phyloP scores from a whole-genome alignment of 2,329 filamentous ascomycete species.

The Dothideomycetes sp. region DNA sequence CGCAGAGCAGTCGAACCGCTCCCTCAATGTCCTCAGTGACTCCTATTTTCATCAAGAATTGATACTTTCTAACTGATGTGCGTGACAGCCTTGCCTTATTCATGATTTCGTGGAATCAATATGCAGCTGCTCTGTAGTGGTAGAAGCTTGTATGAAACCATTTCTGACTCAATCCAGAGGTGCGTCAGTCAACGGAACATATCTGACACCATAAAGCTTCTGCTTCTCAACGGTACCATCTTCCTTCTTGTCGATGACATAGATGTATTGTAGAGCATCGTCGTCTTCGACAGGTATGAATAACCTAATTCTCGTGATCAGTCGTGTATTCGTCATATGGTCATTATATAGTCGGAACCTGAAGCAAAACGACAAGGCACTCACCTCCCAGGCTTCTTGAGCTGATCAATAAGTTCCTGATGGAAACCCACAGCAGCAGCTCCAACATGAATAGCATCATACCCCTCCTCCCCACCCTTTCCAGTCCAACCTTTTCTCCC shows the following conservation, averaged over 20 bases:
- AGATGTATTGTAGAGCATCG: constrained; percentile 54
- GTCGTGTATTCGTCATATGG: neutral
- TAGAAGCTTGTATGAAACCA: too few relatives aligned
- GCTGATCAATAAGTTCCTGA: constrained; percentile 61
- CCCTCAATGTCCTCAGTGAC: too few relatives aligned
- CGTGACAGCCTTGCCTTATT: too few relatives aligned
- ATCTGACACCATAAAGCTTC: constrained; percentile 61
- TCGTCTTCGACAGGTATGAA: constrained; percentile 67
- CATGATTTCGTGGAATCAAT: too few relatives aligned
- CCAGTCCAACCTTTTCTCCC: constrained; percentile 38
- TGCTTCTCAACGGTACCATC: constrained; percentile 52
- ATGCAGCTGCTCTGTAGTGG: too few relatives aligned
- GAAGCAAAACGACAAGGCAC: constrained; percentile 10
- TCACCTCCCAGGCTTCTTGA: constrained; percentile 64
- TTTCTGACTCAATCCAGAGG: constrained; percentile 37
- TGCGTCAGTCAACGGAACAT: constrained; percentile 68
- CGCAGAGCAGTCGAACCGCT: too few relatives aligned
- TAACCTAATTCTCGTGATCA: constrained; percentile 38
- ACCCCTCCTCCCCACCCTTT: constrained; percentile 46
- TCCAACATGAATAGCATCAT: constrained; percentile 93
- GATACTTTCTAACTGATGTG: too few relatives aligned
- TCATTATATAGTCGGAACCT: neutral
- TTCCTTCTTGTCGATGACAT: constrained; percentile 62
- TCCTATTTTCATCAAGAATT: too few relatives aligned
- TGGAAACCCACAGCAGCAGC: constrained; percentile 73